phyloP scores from a whole-genome alignment of 768 basidiomycete species.

The Podaxis sp. region DNA sequence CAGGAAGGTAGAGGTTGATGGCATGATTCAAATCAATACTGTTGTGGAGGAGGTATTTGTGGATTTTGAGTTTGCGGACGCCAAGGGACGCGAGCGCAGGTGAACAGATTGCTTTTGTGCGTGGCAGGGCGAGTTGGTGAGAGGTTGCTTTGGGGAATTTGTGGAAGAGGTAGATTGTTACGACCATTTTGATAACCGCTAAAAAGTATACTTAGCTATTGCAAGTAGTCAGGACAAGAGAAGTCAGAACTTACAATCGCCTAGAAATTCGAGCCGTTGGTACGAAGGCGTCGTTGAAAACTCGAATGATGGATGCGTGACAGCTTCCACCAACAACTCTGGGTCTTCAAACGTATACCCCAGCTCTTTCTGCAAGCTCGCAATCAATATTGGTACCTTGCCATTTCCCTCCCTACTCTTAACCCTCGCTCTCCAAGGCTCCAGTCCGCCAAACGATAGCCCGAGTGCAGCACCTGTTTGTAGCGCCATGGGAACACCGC shows the following conservation, averaged over 20 bases:
- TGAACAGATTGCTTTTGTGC: constrained; percentile 71
- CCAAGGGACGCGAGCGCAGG: constrained; percentile 70
- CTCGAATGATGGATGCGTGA: constrained; percentile 84
- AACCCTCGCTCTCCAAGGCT: constrained; percentile 69
- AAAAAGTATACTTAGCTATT: constrained; percentile 15
- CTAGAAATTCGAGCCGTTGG: constrained; percentile 86
- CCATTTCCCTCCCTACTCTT: constrained; percentile 28
- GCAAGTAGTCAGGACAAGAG: not conserved
- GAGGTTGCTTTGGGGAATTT: constrained; percentile 74
- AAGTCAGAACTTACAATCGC: constrained; percentile 64
- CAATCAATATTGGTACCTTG: constrained; percentile 47
- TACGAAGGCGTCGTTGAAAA: constrained; percentile 58
- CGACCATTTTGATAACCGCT: constrained; percentile 74
- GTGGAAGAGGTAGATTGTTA: constrained; percentile 68
- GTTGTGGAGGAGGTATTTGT: constrained; percentile 70
- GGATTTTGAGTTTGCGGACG: constrained; percentile 62
- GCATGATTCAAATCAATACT: constrained; percentile 65
- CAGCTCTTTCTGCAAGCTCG: constrained; percentile 56
- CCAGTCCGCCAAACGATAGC: constrained; percentile 68
- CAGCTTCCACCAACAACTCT: constrained; percentile 69
- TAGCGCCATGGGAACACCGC: constrained; percentile 71
- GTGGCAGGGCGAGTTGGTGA: constrained; percentile 71
- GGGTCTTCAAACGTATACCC: constrained; percentile 70
- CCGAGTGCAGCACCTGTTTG: constrained; percentile 62
- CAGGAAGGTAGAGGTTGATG: constrained; percentile 58